Percentiles rank a stretch among this genome's conserved stretches.
Evolutionary conservation across 257 asterid genomes (phyloP).

Genomic region (Eustoma russellianum): DNA sequence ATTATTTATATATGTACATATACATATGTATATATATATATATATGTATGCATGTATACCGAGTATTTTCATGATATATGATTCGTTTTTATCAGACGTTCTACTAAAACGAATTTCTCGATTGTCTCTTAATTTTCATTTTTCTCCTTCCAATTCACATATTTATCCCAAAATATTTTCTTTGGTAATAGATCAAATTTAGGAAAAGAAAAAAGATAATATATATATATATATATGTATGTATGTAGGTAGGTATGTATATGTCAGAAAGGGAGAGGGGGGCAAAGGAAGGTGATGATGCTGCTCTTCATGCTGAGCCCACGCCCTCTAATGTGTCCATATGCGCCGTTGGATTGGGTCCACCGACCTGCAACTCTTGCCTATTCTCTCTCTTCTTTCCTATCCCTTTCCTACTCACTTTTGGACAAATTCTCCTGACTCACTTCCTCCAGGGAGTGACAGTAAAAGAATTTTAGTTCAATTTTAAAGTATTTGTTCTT

Average conservation of each 20-base stretch:
- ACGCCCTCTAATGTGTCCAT: conserved; percentile 43
- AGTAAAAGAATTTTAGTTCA: conserved; percentile 19
- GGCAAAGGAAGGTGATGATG: conserved; percentile 7
- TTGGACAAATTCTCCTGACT: conserved; percentile 40
- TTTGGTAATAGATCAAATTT: no score
- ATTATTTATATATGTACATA: no score
- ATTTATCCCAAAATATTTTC: no score
- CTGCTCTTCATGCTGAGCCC: conserved; percentile 22
- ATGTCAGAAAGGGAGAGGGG: not conserved
- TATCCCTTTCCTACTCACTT: conserved; percentile 32
- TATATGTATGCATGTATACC: no score
- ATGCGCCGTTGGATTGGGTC: conserved; percentile 49
- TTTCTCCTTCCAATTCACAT: no score
- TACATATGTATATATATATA: no score
- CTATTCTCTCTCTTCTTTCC: conserved; percentile 19
- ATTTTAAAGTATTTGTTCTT: not conserved
- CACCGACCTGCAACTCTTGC: conserved; percentile 24
- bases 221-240: not conserved
- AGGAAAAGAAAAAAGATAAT: not conserved
- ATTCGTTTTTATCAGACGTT: no score
- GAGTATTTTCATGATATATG: no score
- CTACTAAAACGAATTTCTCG: no score
- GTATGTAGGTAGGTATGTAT: no score
- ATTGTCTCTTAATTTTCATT: no score
- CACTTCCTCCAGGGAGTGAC: conserved; percentile 33